Percentiles rank a stretch among this genome's conserved stretches.
These are phyloP conservation scores for Neurospora sp. DNA, from an alignment of 495 filamentous ascomycete species.

Conservation along the genomic window DNA sequence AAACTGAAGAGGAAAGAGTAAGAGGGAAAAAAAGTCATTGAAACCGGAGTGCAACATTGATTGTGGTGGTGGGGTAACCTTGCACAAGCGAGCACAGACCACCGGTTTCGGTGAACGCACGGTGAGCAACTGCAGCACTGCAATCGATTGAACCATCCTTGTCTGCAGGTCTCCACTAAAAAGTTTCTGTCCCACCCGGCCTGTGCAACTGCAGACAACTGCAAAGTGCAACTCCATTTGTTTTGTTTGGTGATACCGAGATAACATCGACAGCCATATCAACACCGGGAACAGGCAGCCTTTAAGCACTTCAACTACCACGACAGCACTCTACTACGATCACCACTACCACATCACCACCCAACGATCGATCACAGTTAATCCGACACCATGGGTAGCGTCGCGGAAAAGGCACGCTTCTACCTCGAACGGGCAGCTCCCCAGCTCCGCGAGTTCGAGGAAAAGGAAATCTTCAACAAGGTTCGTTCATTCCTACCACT, in stretches of 20 bases:
- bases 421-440: slow-evolving; percentile 86
- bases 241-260: background rate
- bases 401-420: slow-evolving; percentile 89
- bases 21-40: too few species aligned
- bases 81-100: background rate
- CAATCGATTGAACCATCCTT: background rate
- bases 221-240: background rate
- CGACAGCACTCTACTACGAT: background rate
- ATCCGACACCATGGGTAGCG: slow-evolving; percentile 53
- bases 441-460: slow-evolving; percentile 78
- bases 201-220: background rate
- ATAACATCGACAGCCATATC: background rate
- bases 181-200: slow-evolving; percentile 19
- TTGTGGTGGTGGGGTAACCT: background rate
- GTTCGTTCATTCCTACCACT: slow-evolving; percentile 28
- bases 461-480: slow-evolving; percentile 78
- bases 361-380: background rate
- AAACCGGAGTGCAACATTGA: background rate
- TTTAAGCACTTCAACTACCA: background rate
- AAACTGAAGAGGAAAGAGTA: background rate
- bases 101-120: background rate
- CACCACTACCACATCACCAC: background rate
- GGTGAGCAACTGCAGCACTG: slow-evolving; percentile 3
- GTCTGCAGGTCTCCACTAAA: slow-evolving; percentile 16
- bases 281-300: background rate